phyloP scores from a whole-genome alignment of 768 basidiomycete species.

The Melanogaster broomeanus region DNA sequence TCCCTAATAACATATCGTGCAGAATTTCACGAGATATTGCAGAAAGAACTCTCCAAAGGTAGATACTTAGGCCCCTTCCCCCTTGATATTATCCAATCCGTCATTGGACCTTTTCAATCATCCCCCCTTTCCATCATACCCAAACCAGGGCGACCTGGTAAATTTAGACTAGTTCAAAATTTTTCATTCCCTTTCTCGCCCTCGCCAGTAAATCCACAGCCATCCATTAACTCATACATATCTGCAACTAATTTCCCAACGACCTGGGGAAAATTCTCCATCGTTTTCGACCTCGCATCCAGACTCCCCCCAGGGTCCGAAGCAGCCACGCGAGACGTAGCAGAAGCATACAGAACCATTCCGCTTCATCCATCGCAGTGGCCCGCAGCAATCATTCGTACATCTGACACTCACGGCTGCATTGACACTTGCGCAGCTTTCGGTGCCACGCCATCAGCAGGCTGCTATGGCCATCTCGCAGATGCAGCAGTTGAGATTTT shows the following conservation, averaged over 20 bases:
- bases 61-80: constrained; percentile 20
- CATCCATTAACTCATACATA: constrained; percentile 1
- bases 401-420: no score
- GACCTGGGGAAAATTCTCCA: no score
- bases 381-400: no score
- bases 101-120: constrained; percentile 19
- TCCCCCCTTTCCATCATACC: constrained; percentile 22
- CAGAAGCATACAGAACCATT: no score
- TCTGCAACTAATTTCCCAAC: no score
- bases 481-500: neutral
- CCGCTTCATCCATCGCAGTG: no score
- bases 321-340: no score
- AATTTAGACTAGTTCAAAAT: constrained; percentile 20
- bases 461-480: neutral
- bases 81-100: neutral
- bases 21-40: neutral
- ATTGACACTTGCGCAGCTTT: neutral
- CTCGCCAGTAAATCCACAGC: neutral
- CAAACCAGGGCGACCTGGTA: constrained; percentile 13
- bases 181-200: constrained; percentile 11
- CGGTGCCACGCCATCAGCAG: neutral
- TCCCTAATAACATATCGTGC: neutral
- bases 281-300: no score
- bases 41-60: constrained; percentile 2
- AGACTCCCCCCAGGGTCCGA: no score